These are phyloP conservation scores for Ichthyophonus hoferi DNA, from an alignment of 208 protist genomes.

Conservation along the genomic window DNA sequence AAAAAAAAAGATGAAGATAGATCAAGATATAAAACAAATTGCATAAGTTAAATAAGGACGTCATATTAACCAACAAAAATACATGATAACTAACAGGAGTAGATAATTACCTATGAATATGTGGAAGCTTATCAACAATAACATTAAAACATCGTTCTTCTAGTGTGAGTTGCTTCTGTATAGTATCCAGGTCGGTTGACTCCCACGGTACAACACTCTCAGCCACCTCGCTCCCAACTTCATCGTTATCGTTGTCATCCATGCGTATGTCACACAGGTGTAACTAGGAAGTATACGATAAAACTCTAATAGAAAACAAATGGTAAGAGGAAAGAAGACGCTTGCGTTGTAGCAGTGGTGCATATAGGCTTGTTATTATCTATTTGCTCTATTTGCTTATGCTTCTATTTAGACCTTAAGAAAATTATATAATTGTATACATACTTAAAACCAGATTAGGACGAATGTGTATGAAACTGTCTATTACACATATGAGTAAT, in stretches of 20 bases:
- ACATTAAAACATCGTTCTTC: too few relatives aligned
- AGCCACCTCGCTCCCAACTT: too few relatives aligned
- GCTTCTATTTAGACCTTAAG: neutral
- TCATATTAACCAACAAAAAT: neutral
- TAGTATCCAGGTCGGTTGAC: too few relatives aligned
- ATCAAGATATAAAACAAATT: neutral
- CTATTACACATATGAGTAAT: neutral
- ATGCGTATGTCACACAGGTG: too few relatives aligned
- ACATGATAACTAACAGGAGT: too few relatives aligned
- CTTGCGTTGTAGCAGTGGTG: neutral
- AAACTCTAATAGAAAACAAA: neutral
- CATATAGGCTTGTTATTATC: neutral
- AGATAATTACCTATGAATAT: too few relatives aligned
- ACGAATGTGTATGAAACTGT: neutral
- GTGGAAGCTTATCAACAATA: too few relatives aligned
- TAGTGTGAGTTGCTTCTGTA: too few relatives aligned
- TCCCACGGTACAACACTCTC: too few relatives aligned
- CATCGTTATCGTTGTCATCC: too few relatives aligned
- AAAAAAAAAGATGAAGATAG: too few relatives aligned
- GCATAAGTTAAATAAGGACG: neutral
- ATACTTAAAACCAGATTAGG: neutral
- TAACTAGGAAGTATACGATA: too few relatives aligned
- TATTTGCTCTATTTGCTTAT: neutral
- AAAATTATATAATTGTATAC: neutral
- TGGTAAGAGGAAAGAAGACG: neutral